A percentile compares a stretch with the other conserved stretches of the same genome.
These are phyloP conservation scores for Aspergillus sp. DNA, from an alignment of 2,329 filamentous ascomycete genomes.

Conservation along the genomic window DNA sequence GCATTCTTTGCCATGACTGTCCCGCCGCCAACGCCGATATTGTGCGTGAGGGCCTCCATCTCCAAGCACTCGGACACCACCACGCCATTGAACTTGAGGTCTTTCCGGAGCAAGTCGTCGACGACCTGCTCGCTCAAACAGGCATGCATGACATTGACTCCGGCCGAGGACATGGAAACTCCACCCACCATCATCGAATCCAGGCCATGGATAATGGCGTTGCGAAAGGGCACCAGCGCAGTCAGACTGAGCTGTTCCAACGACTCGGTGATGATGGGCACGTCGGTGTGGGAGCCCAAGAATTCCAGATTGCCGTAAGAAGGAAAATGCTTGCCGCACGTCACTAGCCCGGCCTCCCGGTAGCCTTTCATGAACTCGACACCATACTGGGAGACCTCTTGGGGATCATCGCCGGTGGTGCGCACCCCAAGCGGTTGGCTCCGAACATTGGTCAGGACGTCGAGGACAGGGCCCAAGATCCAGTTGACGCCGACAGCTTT, in stretches of 20 bases:
- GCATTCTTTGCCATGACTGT: conserved; percentile 98
- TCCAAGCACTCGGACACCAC: conserved; percentile 94
- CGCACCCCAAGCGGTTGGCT: conserved; percentile 89
- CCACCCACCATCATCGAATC: conserved; percentile 96
- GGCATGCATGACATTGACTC: conserved; percentile 92
- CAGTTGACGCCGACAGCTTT: conserved; percentile 92
- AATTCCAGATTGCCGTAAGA: conserved; percentile 96
- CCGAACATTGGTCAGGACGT: conserved; percentile 88
- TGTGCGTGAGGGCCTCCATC: conserved; percentile 93
- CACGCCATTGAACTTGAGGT: conserved; percentile 85
- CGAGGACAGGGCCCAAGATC: conserved; percentile 88
- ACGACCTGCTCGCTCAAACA: conserved; percentile 92
- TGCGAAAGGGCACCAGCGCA: conserved; percentile 85
- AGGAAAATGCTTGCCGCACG: conserved; percentile 93
- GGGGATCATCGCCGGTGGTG: conserved; percentile 86
- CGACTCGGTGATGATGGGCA: conserved; percentile 93
- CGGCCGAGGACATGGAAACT: conserved; percentile 85
- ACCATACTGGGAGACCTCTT: conserved; percentile 90
- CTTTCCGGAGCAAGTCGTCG: conserved; percentile 80
- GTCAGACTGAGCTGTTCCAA: conserved; percentile 89
- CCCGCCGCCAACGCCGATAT: conserved; percentile 94
- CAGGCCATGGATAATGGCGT: conserved; percentile 79
- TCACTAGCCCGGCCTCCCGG: conserved; percentile 82
- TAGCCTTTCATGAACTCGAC: conserved; percentile 90
- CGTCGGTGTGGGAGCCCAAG: conserved; percentile 82